A percentile compares a stretch with the other conserved stretches of the same genome.
These are phyloP conservation scores for Saraca asoca DNA, from an alignment of 331 rosid species.

Conservation along the genomic window DNA sequence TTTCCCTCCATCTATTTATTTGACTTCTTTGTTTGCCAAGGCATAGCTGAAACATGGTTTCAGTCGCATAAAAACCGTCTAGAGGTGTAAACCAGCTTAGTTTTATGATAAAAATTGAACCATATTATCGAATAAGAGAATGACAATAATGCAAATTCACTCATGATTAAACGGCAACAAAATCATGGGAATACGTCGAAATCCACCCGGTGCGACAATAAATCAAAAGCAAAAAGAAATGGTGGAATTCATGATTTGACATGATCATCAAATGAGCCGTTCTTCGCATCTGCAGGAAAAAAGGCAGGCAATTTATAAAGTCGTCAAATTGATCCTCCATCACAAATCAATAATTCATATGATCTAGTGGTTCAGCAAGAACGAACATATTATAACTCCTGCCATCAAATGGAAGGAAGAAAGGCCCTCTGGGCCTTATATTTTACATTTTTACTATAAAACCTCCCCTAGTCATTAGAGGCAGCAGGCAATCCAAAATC, in stretches of 20 bases:
- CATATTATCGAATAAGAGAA: too few species aligned
- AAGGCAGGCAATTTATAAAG: neutral
- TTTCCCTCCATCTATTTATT: too few species aligned
- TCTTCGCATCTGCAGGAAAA: constrained; percentile 1
- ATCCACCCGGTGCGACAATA: constrained; percentile 34
- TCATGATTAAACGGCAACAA: constrained; percentile 11
- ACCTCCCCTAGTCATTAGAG: constrained; percentile 26
- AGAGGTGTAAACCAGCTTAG: too few species aligned
- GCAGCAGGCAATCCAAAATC: constrained; percentile 34
- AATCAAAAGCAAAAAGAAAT: constrained; percentile 16
- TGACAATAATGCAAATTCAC: too few species aligned
- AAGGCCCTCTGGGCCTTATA: constrained; percentile 26
- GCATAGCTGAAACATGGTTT: too few species aligned
- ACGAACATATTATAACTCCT: constrained; percentile 23
- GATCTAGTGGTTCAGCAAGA: constrained; percentile 21
- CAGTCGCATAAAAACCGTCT: too few species aligned
- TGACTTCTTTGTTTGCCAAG: too few species aligned
- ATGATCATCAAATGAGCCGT: constrained; percentile 21
- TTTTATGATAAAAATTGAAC: too few species aligned
- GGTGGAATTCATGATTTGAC: constrained; percentile 11
- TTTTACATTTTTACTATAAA: neutral
- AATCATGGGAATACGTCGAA: constrained; percentile 38
- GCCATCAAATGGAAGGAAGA: constrained; percentile 26
- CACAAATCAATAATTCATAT: constrained; percentile 14
- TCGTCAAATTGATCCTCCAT: constrained; percentile 3